Percentiles rank a stretch among this genome's conserved stretches.
Evolutionary conservation across 495 filamentous ascomycete genomes (phyloP).

Genomic region (Durotheca rogersii): DNA sequence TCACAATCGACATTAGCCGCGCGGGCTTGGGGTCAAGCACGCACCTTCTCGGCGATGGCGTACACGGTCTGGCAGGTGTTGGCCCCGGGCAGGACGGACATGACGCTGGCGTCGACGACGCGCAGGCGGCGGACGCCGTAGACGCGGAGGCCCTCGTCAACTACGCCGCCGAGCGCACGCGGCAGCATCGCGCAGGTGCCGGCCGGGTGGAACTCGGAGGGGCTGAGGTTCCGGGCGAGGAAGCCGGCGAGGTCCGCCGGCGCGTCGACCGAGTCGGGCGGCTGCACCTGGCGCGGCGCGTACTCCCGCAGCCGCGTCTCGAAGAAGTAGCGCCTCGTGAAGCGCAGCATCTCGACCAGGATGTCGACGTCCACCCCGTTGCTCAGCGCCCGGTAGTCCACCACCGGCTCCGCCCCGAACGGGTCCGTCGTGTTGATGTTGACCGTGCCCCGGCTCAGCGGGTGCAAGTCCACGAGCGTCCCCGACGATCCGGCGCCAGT

Average conservation of each 20-base stretch:
- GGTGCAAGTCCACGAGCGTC: constrained; percentile 45
- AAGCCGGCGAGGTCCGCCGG: constrained; percentile 35
- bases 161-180: constrained; percentile 53
- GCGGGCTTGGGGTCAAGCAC: no score
- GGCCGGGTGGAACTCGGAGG: constrained; percentile 47
- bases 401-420: constrained; percentile 38
- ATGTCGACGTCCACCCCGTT: constrained; percentile 50
- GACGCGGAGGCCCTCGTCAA: constrained; percentile 45
- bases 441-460: constrained; percentile 48
- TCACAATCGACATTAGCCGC: no score
- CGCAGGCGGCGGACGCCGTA: constrained; percentile 43
- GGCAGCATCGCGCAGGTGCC: constrained; percentile 60
- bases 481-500: constrained; percentile 37
- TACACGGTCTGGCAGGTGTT: constrained; percentile 48
- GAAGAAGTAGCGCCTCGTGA: constrained; percentile 41
- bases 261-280: constrained; percentile 35
- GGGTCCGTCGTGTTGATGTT: constrained; percentile 45
- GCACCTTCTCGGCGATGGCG: constrained; percentile 48
- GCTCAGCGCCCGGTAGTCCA: constrained; percentile 51
- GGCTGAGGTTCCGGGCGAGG: constrained; percentile 34
- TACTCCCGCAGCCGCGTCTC: constrained; percentile 35
- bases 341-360: constrained; percentile 45
- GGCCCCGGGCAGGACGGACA: constrained; percentile 41
- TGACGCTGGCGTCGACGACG: constrained; percentile 48
- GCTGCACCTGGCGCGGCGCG: constrained; percentile 33